Evolutionary conservation across 345 rosid genomes (phyloP).

Genomic region (Turritis glabra): DNA sequence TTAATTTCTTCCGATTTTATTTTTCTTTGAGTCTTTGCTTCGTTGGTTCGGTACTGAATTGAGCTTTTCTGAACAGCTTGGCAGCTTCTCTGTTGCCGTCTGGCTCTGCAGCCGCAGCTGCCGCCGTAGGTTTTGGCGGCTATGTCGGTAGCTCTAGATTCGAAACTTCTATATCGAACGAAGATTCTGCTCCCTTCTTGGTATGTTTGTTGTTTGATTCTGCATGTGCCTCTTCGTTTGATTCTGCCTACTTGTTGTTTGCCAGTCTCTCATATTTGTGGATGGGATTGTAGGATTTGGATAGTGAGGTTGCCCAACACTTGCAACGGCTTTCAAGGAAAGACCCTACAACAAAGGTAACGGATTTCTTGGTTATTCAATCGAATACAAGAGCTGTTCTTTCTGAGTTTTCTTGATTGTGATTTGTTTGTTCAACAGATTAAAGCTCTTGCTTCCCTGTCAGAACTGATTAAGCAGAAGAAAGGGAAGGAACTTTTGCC

Average conservation of each 20-base stretch:
- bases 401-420: constrained; percentile 8
- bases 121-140: constrained; percentile 83
- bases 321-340: constrained; percentile 85
- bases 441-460: constrained; percentile 75
- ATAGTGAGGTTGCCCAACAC: constrained; percentile 79
- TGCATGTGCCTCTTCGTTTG: not conserved
- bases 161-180: constrained; percentile 51
- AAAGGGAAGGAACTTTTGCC: constrained; percentile 65
- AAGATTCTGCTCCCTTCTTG: constrained; percentile 49
- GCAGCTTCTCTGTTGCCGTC: constrained; percentile 82
- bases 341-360: constrained; percentile 91
- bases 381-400: not conserved
- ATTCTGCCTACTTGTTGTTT: not conserved
- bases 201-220: constrained; percentile 33
- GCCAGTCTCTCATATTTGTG: constrained; percentile 22
- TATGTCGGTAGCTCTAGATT: constrained; percentile 82
- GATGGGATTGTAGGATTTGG: constrained; percentile 58
- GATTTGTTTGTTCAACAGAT: constrained; percentile 56
- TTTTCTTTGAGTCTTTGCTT: not conserved
- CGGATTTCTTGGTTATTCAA: not conserved
- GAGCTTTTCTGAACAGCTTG: constrained; percentile 44
- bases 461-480: constrained; percentile 67
- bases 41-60: constrained; percentile 5
- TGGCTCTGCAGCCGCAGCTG: constrained; percentile 57
- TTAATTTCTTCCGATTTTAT: not conserved